Base-by-base conservation (phyloP, 106 monocot genomes). In the Alisma plantagoaquatica region DNA sequence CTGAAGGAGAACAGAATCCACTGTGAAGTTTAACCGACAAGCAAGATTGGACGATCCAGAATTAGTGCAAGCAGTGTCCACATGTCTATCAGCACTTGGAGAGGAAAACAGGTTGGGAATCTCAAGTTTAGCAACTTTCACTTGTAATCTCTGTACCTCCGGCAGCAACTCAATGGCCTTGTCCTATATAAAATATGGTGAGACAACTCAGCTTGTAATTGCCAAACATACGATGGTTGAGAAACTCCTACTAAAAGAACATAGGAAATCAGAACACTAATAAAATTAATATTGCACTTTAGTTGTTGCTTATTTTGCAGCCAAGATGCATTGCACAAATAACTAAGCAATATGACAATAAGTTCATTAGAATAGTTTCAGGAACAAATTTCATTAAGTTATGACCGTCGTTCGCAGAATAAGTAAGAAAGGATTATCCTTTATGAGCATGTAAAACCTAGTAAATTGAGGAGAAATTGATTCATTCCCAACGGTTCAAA, bases 111-210 rank as follows among this genome's bases (percentile, higher is more conserved):
- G 5, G 32, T n/a, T 59, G 43, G 9, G 4, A 18, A 73, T 59
- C 21, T 57, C 23, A 16, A 57, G 22, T 24, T 54, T 43, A 51
- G 18, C 62, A 5, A 57, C 21, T 29, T 75, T 49, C 27, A 74
- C 43, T 56, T 77, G 59, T 28, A 57, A 42, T 47, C 62, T 62
- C 55, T 84, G 69, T 35, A 71, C 57, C 59, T 84, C 75, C 49
- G 90, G 90, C 29, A 91, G 75, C 66, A 84, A 71, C 6, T 77
- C 68, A 26, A 86, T 49, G 41, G 55, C 31, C 61, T 71, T 86
- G 29, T 64, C 73, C 76, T 83, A 70, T 65, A 2, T 22, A n/a
- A 14, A 61, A 33, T 2, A 64, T 31, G 19, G 10, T n/a, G n/a
- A n/a, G n/a, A n/a, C n/a, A n/a, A n/a, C n/a, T n/a, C n/a, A n/a